Percentiles rank a stretch among this genome's conserved stretches.
These are phyloP conservation scores for Stachybotrys chlorohalonatus DNA, from an alignment of 2,329 filamentous ascomycete genomes.

Conservation along the genomic window DNA sequence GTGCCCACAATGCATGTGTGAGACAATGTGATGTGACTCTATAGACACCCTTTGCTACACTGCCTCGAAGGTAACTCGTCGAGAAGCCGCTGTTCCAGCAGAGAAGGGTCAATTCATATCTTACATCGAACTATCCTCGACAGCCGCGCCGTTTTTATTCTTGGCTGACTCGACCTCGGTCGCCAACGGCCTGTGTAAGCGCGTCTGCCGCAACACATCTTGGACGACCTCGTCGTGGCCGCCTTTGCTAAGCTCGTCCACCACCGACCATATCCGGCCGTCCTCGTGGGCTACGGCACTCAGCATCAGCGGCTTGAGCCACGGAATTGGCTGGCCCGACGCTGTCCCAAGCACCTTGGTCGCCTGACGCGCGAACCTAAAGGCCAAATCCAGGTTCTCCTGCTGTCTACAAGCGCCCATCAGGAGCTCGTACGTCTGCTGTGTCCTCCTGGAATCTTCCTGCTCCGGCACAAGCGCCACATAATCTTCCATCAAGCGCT, in stretches of 20 bases:
- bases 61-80: too few species aligned
- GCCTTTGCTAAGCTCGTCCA: slow-evolving; percentile 16
- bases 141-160: not conserved
- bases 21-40: too few species aligned
- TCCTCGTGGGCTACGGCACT: slow-evolving; percentile 18
- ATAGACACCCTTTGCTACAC: too few species aligned
- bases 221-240: slow-evolving; percentile 9
- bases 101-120: too few species aligned
- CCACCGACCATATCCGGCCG: slow-evolving; percentile 20
- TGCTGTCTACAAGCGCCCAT: slow-evolving; percentile 17
- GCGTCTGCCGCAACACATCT: slow-evolving; percentile 14
- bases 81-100: too few species aligned
- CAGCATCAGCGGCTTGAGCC: slow-evolving; percentile 18
- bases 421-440: slow-evolving; percentile 13
- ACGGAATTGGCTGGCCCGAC: slow-evolving; percentile 7
- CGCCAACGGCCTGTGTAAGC: slow-evolving; percentile 7
- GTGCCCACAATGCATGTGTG: too few species aligned
- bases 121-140: not conserved
- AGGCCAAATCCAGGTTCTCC: slow-evolving; percentile 22
- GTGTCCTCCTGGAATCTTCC: slow-evolving; percentile 5
- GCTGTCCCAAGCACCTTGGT: slow-evolving; percentile 1
- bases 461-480: slow-evolving; percentile 9
- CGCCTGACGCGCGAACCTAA: slow-evolving; percentile 17
- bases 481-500: slow-evolving; percentile 20
- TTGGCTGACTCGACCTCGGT: not conserved